Evolutionary conservation across 306 rosid species (phyloP), one percentile per base, ranked within the genome.

Genomic region (Quercus glauca): DNA sequence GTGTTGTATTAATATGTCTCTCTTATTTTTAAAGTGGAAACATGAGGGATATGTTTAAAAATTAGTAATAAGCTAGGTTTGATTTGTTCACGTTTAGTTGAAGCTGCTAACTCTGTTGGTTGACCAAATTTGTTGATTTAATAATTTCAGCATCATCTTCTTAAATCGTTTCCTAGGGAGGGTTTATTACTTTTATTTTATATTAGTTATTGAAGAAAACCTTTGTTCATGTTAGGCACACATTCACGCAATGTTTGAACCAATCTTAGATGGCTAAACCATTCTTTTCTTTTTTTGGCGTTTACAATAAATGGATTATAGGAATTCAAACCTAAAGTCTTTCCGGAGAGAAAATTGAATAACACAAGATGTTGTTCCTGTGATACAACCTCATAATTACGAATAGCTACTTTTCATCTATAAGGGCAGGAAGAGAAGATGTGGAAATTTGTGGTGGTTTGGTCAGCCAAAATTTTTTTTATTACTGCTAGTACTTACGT

Each of bases 81-180:
- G 82, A 59, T 88, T 77, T 87, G 82, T 77, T 65, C 67, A 6
- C 76, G 79, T 71, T 51, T 82, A 68, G 69, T 25, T 59, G 73
- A 60, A 68, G 76, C 45, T 0, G 55, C 65, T 58, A 25, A 56
- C 26, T 68, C 43, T 6, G 83, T 83, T 89, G 71, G 86, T 80
- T 89, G 89, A 79, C 86, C 90, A 17, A 78, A 77, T 73, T 85
- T 60, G 82, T 71, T 74, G 85, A 28, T 20, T 29, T 55, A 57
- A 21, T 41, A 3, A 41, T 8, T 41, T 29, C 0, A 21, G 4
- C 21, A 15, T 49, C 58, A 6, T 14, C 75, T 49, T 33, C 51
- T 35, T 11, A 67, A 18, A 67, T 19, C 7, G 15, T 45, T 19
- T 68, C 35, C 72, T 68, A n/a, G 52, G 10, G 72, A 68, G 23